These are phyloP conservation scores for Gardenia jasminoides DNA, from an alignment of 257 asterid species.

Conservation along the genomic window DNA sequence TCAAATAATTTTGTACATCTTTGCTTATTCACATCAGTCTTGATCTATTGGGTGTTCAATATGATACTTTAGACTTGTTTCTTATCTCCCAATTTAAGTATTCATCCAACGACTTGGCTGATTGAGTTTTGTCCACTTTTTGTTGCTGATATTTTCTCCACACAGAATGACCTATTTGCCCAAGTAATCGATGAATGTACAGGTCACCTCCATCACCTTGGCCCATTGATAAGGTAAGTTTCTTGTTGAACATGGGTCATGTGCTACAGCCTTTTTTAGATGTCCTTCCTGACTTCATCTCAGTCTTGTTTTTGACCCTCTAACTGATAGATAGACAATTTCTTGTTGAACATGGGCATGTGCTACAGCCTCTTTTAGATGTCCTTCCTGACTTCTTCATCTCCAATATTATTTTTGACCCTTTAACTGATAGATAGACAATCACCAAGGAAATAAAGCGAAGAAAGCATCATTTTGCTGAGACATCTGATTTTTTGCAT, in stretches of 20 bases:
- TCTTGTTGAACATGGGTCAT: constrained; percentile 5
- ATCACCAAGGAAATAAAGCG: not conserved
- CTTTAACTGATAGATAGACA: not conserved
- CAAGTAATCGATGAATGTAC: constrained; percentile 89
- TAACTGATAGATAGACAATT: no score
- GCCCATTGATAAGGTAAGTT: constrained; percentile 68
- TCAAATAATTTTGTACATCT: not conserved
- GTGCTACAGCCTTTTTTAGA: not conserved
- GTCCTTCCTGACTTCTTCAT: not conserved
- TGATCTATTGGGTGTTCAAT: not conserved
- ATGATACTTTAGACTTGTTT: not conserved
- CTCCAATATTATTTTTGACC: no score
- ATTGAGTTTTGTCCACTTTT: constrained; percentile 15
- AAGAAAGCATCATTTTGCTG: not conserved
- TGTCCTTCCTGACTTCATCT: not conserved
- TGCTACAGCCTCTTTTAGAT: not conserved
- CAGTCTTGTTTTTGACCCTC: no score
- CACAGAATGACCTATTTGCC: constrained; percentile 66
- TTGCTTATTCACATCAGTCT: not conserved
- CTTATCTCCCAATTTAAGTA: not conserved
- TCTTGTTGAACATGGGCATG: constrained; percentile 6
- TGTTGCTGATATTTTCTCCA: not conserved
- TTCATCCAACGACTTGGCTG: not conserved
- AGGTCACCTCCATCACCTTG: constrained; percentile 63
- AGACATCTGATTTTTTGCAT: not conserved